Base-by-base conservation (phyloP, 192 early-diverging fungal species). In the Backusella sp. region DNA sequence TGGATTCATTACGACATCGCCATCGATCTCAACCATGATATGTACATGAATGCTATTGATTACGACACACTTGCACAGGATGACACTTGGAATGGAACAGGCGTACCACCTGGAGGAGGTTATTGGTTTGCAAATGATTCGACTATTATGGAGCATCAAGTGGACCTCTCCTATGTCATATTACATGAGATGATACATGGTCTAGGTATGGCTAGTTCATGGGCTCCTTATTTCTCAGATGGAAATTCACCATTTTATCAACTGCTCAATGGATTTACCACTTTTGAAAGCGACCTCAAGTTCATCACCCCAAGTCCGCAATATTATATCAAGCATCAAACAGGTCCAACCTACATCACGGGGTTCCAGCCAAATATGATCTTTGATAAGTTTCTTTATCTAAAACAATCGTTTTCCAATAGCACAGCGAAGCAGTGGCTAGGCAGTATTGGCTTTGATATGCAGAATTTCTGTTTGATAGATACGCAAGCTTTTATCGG, bases 281-380 rank as follows among this genome's bases (percentile, higher is more conserved):
- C 41, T 35, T 23, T 68, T 4, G 32, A 35, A 34, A 37, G 19
- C 68, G 9, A 67, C 26, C 76, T 81, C 34, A 53, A 75, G 37
- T 52, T 76, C 14, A 56, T 74, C 0, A 81, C 80, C 12, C 73
- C 76, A 7, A 68, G 73, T 19, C 72, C 73, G 2, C 49, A 81
- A 36, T 81, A 73, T 39, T 72, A 69, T 17, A 42, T 74, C 21
- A 59, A 70, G 42, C 66, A 66, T 19, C 67, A 78, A 32, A 74
- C 66, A 17, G 82, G 82, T 2, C 72, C 78, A 0, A 62, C 69
- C 3, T 83, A 69, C 41, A 79, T 83, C 23, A 78, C 77, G 2
- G 78, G 82, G 1, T 83, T 83, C 42, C 77, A 77, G 37, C 77
- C 77, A 6, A 79, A 72, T 36, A 76, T 83, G 72, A 79, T 83